Conservation (phyloP, 164 flowering plant genomes). For the Nelumbo lutea region DNA sequence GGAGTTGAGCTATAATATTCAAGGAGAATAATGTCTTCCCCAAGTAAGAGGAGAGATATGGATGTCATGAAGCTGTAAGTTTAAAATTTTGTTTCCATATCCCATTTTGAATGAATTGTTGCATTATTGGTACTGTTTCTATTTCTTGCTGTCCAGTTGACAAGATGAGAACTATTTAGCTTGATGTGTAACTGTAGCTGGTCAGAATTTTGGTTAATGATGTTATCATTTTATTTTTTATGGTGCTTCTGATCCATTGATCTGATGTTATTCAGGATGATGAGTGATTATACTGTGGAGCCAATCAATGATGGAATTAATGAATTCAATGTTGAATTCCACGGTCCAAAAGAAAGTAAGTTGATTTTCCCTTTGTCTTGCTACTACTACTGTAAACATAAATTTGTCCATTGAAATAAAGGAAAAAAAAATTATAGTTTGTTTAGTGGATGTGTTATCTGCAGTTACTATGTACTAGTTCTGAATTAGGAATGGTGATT, state of each 20-base stretch:
- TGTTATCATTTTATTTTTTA: neutral
- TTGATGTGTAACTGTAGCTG: no score
- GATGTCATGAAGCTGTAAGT: conserved; percentile 56
- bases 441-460: neutral
- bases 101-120: neutral
- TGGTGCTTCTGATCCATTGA: neutral
- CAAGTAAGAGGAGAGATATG: conserved; percentile 53
- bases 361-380: conserved; percentile 1
- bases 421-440: conserved; percentile 1
- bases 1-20: conserved; percentile 1
- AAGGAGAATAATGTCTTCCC: conserved; percentile 40
- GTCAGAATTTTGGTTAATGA: no score
- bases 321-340: conserved; percentile 86
- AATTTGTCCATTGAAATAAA: neutral
- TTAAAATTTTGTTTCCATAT: neutral
- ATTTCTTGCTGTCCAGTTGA: neutral
- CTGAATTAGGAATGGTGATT: neutral
- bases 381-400: neutral
- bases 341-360: conserved; percentile 96
- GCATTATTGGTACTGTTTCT: neutral
- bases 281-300: conserved; percentile 91
- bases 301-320: conserved; percentile 79
- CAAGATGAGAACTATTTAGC: no score
- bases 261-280: conserved; percentile 54
- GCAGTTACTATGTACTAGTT: neutral